Evolutionary conservation across 495 filamentous ascomycete genomes (phyloP).

Genomic region (Pyronema domesticum): DNA sequence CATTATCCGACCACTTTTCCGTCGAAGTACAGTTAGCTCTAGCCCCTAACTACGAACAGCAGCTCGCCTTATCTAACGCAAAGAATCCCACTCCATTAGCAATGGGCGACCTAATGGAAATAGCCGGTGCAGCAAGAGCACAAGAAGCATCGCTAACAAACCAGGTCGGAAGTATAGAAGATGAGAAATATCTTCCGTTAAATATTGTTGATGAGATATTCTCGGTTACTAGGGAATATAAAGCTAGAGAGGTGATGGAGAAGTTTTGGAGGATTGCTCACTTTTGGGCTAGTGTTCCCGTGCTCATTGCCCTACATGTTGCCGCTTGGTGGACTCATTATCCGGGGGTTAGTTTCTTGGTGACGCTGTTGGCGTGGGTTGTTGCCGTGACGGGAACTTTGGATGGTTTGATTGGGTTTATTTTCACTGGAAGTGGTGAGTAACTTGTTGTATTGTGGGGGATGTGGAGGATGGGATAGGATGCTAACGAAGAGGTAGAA

Average conservation of each 20-base stretch:
- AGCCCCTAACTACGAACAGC: constrained; percentile 11
- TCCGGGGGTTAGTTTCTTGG: constrained; percentile 60
- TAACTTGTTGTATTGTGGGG: not conserved
- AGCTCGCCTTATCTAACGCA: constrained; percentile 9
- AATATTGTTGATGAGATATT: constrained; percentile 58
- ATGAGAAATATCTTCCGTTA: constrained; percentile 27
- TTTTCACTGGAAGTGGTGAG: constrained; percentile 58
- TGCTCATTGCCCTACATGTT: constrained; percentile 52
- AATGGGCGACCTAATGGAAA: constrained; percentile 13
- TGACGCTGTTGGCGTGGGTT: constrained; percentile 61
- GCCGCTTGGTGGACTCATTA: constrained; percentile 70
- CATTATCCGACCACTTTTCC: constrained; percentile 84
- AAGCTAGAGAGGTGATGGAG: constrained; percentile 47
- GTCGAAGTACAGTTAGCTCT: constrained; percentile 46
- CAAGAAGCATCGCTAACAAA: constrained; percentile 20
- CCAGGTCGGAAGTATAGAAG: constrained; percentile 18
- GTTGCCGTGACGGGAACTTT: constrained; percentile 56
- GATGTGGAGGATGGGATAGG: not conserved
- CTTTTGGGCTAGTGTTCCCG: constrained; percentile 45
- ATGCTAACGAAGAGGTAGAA: constrained; percentile 27
- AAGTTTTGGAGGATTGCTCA: constrained; percentile 51
- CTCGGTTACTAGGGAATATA: constrained; percentile 46
- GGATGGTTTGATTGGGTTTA: constrained; percentile 66
- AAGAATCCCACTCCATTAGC: constrained; percentile 9
- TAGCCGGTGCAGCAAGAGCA: constrained; percentile 10